Percentiles rank a stretch among this genome's conserved stretches.
These are phyloP conservation scores for Pezicula neosporulosa DNA, from an alignment of 2,329 filamentous ascomycete genomes.

Conservation along the genomic window DNA sequence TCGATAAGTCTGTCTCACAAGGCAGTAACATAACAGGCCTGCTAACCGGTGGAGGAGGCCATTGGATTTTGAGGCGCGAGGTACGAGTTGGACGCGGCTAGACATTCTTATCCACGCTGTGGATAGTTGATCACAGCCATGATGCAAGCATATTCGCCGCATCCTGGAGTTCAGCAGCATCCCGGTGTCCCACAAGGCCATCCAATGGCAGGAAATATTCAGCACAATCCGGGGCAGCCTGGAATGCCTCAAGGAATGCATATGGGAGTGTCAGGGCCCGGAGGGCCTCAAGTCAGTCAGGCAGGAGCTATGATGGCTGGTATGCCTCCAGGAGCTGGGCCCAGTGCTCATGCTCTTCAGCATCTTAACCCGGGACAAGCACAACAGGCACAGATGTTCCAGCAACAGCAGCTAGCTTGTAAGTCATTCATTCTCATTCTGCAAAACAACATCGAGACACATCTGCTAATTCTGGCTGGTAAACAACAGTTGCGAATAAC, in stretches of 20 bases:
- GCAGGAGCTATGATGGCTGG: constrained; percentile 68
- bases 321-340: constrained; percentile 64
- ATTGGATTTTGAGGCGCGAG: constrained; percentile 21
- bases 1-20: constrained; percentile 13
- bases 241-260: constrained; percentile 69
- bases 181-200: constrained; percentile 61
- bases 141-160: constrained; percentile 72
- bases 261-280: constrained; percentile 70
- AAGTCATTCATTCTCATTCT: constrained; percentile 10
- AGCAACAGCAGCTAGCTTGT: constrained; percentile 34
- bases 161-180: constrained; percentile 68
- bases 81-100: constrained; percentile 14
- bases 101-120: constrained; percentile 57
- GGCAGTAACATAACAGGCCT: constrained; percentile 32
- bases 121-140: constrained; percentile 48
- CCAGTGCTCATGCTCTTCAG: constrained; percentile 66
- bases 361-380: constrained; percentile 59
- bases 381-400: constrained; percentile 35
- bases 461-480: constrained; percentile 2
- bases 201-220: constrained; percentile 50
- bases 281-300: constrained; percentile 67
- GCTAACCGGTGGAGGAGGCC: constrained; percentile 40
- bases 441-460: neutral
- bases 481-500: constrained; percentile 28
- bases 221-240: constrained; percentile 58